A percentile compares a stretch with the other conserved stretches of the same genome.
Conservation (phyloP, 495 filamentous ascomycete species). For the Penicillium canescens region DNA sequence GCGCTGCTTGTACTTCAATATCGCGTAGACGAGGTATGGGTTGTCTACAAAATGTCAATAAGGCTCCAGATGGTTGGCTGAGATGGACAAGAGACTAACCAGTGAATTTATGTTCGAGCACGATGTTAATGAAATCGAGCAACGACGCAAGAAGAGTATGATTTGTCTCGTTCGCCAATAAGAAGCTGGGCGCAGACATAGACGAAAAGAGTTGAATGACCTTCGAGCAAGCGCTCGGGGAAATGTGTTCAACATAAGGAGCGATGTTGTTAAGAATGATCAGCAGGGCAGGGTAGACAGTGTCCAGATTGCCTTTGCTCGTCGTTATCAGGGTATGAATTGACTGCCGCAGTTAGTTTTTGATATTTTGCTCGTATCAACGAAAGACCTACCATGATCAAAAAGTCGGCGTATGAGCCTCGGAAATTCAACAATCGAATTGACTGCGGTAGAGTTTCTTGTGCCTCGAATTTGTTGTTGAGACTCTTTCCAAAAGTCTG, state of each 20-base stretch:
- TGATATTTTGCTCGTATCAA: neutral
- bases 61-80: neutral
- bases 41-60: conserved; percentile 59
- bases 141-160: conserved; percentile 78
- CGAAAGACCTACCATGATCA: conserved; percentile 67
- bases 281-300: conserved; percentile 89
- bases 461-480: conserved; percentile 85
- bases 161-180: conserved; percentile 95
- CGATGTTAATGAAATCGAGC: conserved; percentile 86
- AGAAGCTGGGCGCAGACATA: conserved; percentile 92
- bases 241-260: conserved; percentile 76
- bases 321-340: conserved; percentile 90
- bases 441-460: conserved; percentile 79
- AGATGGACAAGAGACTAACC: conserved; percentile 51
- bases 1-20: conserved; percentile 75
- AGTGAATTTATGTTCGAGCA: conserved; percentile 87
- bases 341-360: conserved; percentile 60
- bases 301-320: conserved; percentile 87
- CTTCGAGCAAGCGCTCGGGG: conserved; percentile 73
- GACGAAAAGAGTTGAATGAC: conserved; percentile 86
- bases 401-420: conserved; percentile 90
- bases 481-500: conserved; percentile 86
- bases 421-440: conserved; percentile 82
- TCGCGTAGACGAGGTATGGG: conserved; percentile 74
- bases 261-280: conserved; percentile 93